Base-by-base conservation (phyloP, 345 rosid species). In the Camelina sativa region DNA sequence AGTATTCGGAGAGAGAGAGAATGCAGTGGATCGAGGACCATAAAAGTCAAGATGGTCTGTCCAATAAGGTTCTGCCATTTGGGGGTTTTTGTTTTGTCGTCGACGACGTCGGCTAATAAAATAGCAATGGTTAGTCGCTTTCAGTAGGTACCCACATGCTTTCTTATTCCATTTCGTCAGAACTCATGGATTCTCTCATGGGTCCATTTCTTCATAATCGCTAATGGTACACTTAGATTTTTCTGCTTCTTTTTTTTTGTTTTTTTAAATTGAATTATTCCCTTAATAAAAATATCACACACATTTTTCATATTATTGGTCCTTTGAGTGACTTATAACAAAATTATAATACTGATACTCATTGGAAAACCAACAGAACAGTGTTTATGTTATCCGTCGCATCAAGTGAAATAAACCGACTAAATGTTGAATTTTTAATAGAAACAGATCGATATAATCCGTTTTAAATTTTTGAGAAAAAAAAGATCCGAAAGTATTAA, bases 141-240 rank as follows among this genome's bases (percentile, higher is more conserved):
- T 72, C 73, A 15, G 11, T 52, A 0, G 4, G 37, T 34, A 7
- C 81, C 73, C 63, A 43, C 65, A 50, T 64, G 30, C 41, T 55
- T 55, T 63, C 62, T 55, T 38, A 22, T 77, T 77, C 63, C 76
- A 71, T 71, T 71, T 64, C 65, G 32, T 77, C 80, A 32, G 76
- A 43, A 71, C 40, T 71, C 37, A 65, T 71, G 67, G 76, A 77
- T 71, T 77, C 67, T 71, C 67, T 70, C 17, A 48, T 35, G 80
- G 53, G 75, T 53, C 75, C 75, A 6, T 30, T 55, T 48, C 1
- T 7, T 28, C 30, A 28, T 34, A 34, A 34, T 34, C 41, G 11
- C 40, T 65, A 52, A 30, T 63, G 46, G 63, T 65, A 37, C 72
- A 1, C 37, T 34, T 34, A 34, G 59, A 48, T 59, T 58, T 64